Conservation (phyloP, 2,329 filamentous ascomycete species). For the Dothistroma septosporum region DNA sequence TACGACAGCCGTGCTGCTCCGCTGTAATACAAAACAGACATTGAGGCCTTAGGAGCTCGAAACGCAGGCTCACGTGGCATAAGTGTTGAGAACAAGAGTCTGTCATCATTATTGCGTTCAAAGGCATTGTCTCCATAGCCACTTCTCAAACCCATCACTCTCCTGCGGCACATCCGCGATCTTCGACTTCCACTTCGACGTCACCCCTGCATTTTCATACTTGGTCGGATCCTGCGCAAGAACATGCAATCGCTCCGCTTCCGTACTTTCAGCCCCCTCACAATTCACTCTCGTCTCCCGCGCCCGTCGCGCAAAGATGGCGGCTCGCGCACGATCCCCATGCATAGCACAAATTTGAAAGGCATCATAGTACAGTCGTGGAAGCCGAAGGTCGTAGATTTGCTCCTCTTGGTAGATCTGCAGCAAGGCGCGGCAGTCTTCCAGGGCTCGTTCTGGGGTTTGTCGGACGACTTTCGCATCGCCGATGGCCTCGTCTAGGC, state of each 20-base stretch:
- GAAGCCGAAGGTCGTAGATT: constrained; percentile 21
- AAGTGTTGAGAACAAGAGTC: no score
- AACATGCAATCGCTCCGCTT: constrained; percentile 15
- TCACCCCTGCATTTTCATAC: constrained; percentile 23
- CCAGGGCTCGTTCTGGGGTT: constrained; percentile 19
- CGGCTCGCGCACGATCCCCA: constrained; percentile 19
- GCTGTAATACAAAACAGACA: no score
- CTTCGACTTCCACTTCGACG: constrained; percentile 23
- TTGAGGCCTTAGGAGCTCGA: no score
- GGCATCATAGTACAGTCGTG: constrained; percentile 26
- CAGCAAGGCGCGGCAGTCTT: constrained; percentile 17
- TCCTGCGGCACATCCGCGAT: constrained; percentile 13
- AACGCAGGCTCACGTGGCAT: no score
- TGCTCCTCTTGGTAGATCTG: constrained; percentile 18
- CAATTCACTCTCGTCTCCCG: constrained; percentile 20
- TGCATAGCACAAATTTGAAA: constrained; percentile 29
- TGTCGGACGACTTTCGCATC: constrained; percentile 21
- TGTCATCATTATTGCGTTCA: no score
- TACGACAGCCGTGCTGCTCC: no score
- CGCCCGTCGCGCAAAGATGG: constrained; percentile 19
- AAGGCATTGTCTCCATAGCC: constrained; percentile 13
- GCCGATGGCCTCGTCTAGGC: constrained; percentile 24
- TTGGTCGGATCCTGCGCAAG: constrained; percentile 16
- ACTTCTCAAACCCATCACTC: constrained; percentile 7
- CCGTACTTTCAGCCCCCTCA: constrained; percentile 22